Evolutionary conservation across 129 eudicot species (phyloP).

Genomic region (Chrysanthemum seticuspe): DNA sequence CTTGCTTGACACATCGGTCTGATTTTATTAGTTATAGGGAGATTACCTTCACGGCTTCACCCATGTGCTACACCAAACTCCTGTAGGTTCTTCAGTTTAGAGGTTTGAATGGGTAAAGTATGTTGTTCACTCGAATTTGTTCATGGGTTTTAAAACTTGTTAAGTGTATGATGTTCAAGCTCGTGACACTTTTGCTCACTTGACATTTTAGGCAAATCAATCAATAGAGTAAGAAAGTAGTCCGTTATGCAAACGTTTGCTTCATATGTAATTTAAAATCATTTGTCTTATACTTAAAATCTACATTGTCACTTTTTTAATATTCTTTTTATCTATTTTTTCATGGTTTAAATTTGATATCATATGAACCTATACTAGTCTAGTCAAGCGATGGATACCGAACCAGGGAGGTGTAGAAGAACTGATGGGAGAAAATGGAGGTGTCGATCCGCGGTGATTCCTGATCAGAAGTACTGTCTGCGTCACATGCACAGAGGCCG

Average conservation of each 20-base stretch:
- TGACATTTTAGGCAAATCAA: background rate
- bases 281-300: background rate
- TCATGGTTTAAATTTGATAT: background rate
- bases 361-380: background rate
- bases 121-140: no score
- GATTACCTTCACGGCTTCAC: no score
- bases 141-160: no score
- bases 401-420: constrained; percentile 63
- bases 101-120: no score
- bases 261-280: background rate
- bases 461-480: constrained; percentile 59
- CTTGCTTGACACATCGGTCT: no score
- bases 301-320: background rate
- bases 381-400: constrained; percentile 47
- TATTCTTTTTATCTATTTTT: background rate
- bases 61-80: no score
- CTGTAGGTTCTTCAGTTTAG: no score
- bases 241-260: background rate
- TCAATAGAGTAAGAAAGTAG: background rate
- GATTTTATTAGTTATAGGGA: no score
- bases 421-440: constrained; percentile 83
- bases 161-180: background rate
- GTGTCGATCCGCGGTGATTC: constrained; percentile 50
- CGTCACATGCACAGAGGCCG: constrained; percentile 67
- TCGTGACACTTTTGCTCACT: background rate